Base-by-base conservation (phyloP, 164 flowering plant species). In the Stephania yunnanensis region DNA sequence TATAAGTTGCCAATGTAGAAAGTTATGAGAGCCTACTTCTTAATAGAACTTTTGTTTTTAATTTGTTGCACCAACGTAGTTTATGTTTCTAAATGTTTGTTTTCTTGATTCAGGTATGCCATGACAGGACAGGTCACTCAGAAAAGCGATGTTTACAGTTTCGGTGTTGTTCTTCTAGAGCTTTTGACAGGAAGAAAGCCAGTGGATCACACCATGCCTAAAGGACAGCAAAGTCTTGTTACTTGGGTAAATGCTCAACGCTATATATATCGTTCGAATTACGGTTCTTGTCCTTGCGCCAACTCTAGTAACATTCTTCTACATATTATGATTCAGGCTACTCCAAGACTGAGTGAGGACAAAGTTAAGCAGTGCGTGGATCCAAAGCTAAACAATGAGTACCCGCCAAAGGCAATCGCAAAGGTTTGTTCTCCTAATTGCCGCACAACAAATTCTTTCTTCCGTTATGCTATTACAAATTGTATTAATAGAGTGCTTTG, bases 171-270 rank as follows among this genome's bases (percentile, higher is more conserved):
- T 81, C 87, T 86, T 79, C 79, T 86, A 20, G 86, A 85, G 81
- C 88, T 85, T 75, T 73, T 85, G 69, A 84, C 86, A 11, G 88
- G 88, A n/a, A 80, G 86, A 42, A 84, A 84, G 67, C 88, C 86
- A 13, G 86, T 85, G 1, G 88, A 85, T 45, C 88, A 86, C 70
- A 86, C 89, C 5, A 86, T 85, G 89, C 89, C 89, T 15, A 80
- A 81, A 65, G 89, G 89, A 75, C 89, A 86, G 72, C 89, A 86
- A 63, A 86, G 87, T 80, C 89, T 86, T 44, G 89, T 86, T 70
- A 84, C 89, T 73, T 86, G 89, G 89, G 89, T 86, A 50, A 42
- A 84, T 76, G 10, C 71, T 61, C 45, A 8, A 36, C 45, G 15
- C 36, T 25, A 61, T 25, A 25, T 25, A 25, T 25, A 25, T 12